Conservation (phyloP, 2,329 filamentous ascomycete genomes). For the Penicillium digitatum region DNA sequence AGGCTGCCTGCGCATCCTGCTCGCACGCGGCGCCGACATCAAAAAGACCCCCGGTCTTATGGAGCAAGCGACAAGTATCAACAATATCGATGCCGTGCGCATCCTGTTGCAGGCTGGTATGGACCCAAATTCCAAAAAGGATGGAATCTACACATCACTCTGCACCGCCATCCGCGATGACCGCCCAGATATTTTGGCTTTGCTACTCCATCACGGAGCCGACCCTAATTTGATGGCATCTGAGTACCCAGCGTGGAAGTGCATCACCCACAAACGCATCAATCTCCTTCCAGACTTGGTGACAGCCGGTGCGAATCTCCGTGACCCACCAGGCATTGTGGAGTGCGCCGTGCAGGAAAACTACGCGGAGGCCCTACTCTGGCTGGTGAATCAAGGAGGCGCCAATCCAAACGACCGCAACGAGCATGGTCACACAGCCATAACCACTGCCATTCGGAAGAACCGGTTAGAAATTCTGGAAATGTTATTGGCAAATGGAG, state of each 20-base stretch:
- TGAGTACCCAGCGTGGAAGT: conserved; percentile 66
- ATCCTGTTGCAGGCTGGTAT: conserved; percentile 57
- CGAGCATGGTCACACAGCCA: conserved; percentile 56
- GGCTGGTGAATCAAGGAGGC: conserved; percentile 55
- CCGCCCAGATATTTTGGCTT: conserved; percentile 57
- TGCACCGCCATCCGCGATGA: conserved; percentile 67
- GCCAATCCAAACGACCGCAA: conserved; percentile 59
- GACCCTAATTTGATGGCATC: conserved; percentile 54
- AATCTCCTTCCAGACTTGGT: conserved; percentile 58
- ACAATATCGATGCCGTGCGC: conserved; percentile 59
- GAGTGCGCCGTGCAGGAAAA: conserved; percentile 62
- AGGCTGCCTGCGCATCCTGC: conserved; percentile 55
- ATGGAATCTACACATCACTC: conserved; percentile 64
- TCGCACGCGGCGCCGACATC: conserved; percentile 56
- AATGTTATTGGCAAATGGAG: conserved; percentile 55
- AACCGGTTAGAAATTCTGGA: conserved; percentile 59
- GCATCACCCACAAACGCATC: conserved; percentile 61
- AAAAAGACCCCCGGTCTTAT: conserved; percentile 61
- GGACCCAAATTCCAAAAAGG: conserved; percentile 60
- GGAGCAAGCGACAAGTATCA: conserved; percentile 61
- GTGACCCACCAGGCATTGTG: conserved; percentile 60
- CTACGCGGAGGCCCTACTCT: conserved; percentile 58
- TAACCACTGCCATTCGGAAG: conserved; percentile 64
- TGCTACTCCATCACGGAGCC: conserved; percentile 53
- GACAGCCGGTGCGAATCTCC: conserved; percentile 57